Conservation (phyloP, 106 monocot genomes). For the Dendrobium nobile region DNA sequence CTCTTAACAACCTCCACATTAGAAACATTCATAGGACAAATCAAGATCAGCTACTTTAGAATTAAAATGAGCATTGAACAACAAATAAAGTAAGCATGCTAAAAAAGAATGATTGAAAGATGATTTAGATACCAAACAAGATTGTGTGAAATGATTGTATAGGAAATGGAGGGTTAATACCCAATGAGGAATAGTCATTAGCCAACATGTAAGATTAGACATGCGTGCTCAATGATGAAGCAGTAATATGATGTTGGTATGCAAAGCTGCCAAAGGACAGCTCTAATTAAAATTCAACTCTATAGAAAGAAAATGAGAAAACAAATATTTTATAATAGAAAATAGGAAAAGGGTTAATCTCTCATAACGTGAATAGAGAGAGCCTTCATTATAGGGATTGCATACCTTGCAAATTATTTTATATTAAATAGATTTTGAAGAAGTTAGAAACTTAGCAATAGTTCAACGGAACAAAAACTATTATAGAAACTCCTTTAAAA, state of each 20-base stretch:
- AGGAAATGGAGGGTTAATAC: too few species aligned
- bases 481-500: background rate
- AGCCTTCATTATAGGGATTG: background rate
- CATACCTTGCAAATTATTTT: background rate
- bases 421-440: background rate
- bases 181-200: too few species aligned
- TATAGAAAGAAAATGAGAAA: background rate
- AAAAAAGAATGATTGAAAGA: too few species aligned
- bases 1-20: too few species aligned
- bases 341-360: background rate
- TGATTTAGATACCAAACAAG: too few species aligned
- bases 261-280: background rate
- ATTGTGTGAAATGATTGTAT: too few species aligned
- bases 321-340: background rate
- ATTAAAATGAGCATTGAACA: too few species aligned
- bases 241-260: background rate
- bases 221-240: too few species aligned
- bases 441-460: background rate
- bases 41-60: too few species aligned
- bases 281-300: background rate
- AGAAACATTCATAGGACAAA: too few species aligned
- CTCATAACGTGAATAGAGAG: background rate
- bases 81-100: too few species aligned
- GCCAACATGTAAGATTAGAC: too few species aligned
- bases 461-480: background rate